phyloP scores from a whole-genome alignment of 495 filamentous ascomycete genomes.

The Aspergillus bertholletiae region DNA sequence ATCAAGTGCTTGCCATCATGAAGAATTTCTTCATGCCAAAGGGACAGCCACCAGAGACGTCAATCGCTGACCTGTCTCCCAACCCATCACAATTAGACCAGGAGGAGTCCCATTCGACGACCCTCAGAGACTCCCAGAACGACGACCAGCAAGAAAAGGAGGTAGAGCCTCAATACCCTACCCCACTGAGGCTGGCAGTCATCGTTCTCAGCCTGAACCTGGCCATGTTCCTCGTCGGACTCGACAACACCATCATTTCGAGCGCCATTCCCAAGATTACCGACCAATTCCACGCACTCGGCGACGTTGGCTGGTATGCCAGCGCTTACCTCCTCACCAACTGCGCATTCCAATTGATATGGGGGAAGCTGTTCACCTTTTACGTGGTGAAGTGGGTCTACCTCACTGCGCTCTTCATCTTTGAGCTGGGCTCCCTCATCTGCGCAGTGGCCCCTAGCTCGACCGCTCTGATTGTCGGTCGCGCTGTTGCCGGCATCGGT shows the following conservation, averaged over 20 bases:
- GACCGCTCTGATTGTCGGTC: conserved; percentile 62
- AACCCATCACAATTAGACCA: background rate
- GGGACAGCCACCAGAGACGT: background rate
- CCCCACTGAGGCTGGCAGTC: background rate
- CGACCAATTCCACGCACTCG: conserved; percentile 54
- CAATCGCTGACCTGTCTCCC: background rate
- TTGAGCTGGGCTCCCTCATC: conserved; percentile 63
- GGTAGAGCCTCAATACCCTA: conserved; percentile 4
- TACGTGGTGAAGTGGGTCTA: conserved; percentile 57
- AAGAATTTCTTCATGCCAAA: background rate
- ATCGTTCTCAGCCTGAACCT: conserved; percentile 6
- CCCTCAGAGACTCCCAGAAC: background rate
- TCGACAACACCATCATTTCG: conserved; percentile 17
- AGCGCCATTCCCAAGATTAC: conserved; percentile 18
- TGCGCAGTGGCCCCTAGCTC: conserved; percentile 69
- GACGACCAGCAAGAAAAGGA: background rate
- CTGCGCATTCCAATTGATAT: conserved; percentile 44
- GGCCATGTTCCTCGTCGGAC: conserved; percentile 35
- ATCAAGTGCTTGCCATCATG: background rate
- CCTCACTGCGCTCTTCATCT: conserved; percentile 54
- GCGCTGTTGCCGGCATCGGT: conserved; percentile 38
- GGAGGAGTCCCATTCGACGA: background rate
- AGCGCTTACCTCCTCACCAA: conserved; percentile 48
- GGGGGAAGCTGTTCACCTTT: conserved; percentile 64
- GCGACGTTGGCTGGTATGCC: conserved; percentile 59